Conservation (phyloP, 192 early-diverging fungal genomes). For the Backusella westeae region DNA sequence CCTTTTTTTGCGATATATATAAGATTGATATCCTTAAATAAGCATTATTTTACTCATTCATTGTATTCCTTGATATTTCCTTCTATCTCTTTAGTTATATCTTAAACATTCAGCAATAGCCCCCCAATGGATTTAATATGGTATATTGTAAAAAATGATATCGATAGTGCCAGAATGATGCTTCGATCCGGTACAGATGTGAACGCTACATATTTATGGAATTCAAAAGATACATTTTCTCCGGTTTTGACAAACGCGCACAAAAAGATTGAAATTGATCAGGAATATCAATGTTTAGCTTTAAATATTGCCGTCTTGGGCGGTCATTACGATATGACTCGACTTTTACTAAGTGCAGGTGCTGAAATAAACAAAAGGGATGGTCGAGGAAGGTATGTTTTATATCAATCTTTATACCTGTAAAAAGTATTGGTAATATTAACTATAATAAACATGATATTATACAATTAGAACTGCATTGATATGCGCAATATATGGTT, state of each 20-base stretch:
- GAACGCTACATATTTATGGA: slow-evolving; percentile 42
- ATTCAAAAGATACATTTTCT: slow-evolving; percentile 37
- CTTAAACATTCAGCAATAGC: neutral
- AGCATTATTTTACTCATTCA: neutral
- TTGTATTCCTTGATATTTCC: neutral
- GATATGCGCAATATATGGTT: slow-evolving; percentile 62
- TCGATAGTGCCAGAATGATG: slow-evolving; percentile 31
- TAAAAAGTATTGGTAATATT: neutral
- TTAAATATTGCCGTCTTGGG: slow-evolving; percentile 57
- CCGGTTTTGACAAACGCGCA: slow-evolving; percentile 32
- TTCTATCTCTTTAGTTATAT: neutral
- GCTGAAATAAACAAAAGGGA: slow-evolving; percentile 58
- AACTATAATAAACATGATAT: neutral
- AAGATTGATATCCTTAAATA: neutral
- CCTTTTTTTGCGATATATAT: neutral
- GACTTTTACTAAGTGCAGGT: slow-evolving; percentile 51
- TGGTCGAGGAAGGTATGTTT: slow-evolving; percentile 55
- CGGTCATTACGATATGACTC: slow-evolving; percentile 54
- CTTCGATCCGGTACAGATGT: slow-evolving; percentile 42
- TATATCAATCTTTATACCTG: neutral
- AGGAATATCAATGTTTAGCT: slow-evolving; percentile 46
- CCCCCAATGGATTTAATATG: slow-evolving; percentile 40
- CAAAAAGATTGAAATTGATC: slow-evolving; percentile 30
- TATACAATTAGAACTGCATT: slow-evolving; percentile 49
- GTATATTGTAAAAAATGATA: slow-evolving; percentile 39